Conservation (phyloP, 2,329 filamentous ascomycete genomes). For the Colletotrichum sp. region DNA sequence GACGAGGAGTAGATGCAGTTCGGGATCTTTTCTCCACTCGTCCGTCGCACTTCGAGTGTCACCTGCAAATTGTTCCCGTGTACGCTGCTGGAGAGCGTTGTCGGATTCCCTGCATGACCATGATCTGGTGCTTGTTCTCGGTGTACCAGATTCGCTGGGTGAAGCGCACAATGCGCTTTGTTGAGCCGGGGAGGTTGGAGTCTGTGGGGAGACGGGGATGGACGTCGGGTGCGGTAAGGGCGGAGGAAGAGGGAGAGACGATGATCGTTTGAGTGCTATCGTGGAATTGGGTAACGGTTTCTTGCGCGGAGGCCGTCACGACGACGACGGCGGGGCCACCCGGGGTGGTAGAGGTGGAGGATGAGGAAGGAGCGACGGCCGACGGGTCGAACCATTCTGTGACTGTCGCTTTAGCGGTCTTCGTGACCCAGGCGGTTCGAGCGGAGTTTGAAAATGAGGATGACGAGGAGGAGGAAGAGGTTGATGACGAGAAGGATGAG, state of each 20-base stretch:
- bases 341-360: neutral
- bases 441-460: neutral
- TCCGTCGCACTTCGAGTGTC: slow-evolving; percentile 84
- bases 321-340: neutral
- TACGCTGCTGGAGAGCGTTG: slow-evolving; percentile 66
- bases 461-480: neutral
- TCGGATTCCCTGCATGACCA: slow-evolving; percentile 76
- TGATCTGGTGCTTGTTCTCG: neutral
- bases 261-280: neutral
- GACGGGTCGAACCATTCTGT: neutral
- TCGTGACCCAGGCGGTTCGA: neutral
- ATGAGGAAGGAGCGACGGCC: neutral
- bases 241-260: neutral
- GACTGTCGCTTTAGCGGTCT: neutral
- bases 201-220: neutral
- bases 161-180: neutral
- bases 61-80: slow-evolving; percentile 81
- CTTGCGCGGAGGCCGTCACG: neutral
- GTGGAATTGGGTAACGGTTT: neutral
- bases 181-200: neutral
- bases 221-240: accelerated
- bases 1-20: slow-evolving; percentile 88
- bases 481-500: neutral
- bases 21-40: slow-evolving; percentile 81
- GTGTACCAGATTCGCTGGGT: neutral